These are phyloP conservation scores for Agrocybe chaxingu DNA, from an alignment of 768 basidiomycete genomes.

Conservation along the genomic window DNA sequence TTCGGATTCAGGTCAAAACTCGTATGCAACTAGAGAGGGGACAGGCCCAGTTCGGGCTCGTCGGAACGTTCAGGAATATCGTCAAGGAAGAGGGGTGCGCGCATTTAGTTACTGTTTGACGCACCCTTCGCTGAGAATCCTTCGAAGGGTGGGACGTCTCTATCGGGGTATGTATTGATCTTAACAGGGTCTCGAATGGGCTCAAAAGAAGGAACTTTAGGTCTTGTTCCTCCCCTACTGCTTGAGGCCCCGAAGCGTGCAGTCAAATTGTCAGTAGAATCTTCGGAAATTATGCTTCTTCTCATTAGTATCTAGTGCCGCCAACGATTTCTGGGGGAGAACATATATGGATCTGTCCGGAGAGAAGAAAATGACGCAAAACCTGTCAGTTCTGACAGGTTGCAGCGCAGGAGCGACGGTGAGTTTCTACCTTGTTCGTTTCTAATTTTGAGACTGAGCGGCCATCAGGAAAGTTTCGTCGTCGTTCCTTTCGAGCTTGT, in stretches of 20 bases:
- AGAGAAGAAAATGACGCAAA: conserved; percentile 82
- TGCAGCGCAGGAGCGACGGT: conserved; percentile 91
- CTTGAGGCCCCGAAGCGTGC: conserved; percentile 98
- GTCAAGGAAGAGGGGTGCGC: conserved; percentile 87
- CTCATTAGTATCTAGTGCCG: conserved; percentile 35
- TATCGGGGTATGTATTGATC: conserved; percentile 68
- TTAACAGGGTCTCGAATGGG: neutral
- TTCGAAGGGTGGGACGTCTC: conserved; percentile 65
- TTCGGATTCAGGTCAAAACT: conserved; percentile 79
- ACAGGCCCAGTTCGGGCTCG: conserved; percentile 68
- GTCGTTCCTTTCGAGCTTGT: conserved; percentile 97
- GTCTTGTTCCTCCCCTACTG: conserved; percentile 92
- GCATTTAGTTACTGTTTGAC: neutral
- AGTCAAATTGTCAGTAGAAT: conserved; percentile 75
- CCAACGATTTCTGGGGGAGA: conserved; percentile 97
- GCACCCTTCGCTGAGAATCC: neutral
- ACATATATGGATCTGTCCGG: conserved; percentile 62
- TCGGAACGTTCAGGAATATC: conserved; percentile 82
- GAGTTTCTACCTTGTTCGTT: conserved; percentile 11
- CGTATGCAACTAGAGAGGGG: conserved; percentile 97
- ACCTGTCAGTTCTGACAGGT: conserved; percentile 86
- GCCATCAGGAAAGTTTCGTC: conserved; percentile 73
- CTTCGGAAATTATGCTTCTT: neutral
- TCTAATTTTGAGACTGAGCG: neutral
- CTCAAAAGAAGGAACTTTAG: conserved; percentile 29